Conservation (phyloP, 371 early-diverging fungal species). For the Mycotypha africana region DNA sequence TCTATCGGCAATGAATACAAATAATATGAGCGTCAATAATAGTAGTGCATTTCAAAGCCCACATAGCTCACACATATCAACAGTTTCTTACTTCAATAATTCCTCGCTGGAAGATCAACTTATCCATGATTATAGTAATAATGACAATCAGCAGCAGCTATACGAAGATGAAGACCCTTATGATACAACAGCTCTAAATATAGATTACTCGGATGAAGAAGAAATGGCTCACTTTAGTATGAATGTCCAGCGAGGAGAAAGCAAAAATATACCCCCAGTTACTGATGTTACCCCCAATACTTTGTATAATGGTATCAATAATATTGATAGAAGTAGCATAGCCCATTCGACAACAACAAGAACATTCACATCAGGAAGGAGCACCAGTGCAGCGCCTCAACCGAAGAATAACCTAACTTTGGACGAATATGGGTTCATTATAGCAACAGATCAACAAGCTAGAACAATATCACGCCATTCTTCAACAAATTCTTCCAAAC, state of each 20-base stretch:
- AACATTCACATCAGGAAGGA: too few relatives aligned
- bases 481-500: too few relatives aligned
- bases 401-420: conserved; percentile 18
- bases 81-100: too few relatives aligned
- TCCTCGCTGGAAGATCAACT: too few relatives aligned
- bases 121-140: background rate
- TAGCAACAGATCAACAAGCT: conserved; percentile 10
- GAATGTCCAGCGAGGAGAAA: background rate
- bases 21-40: conserved; percentile 1
- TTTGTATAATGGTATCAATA: background rate
- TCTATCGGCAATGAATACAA: background rate
- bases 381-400: background rate
- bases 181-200: conserved; percentile 36
- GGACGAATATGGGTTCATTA: conserved; percentile 58
- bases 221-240: background rate
- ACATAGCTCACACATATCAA: too few relatives aligned
- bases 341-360: too few relatives aligned
- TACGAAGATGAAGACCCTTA: conserved; percentile 11
- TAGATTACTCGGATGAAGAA: conserved; percentile 41
- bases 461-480: too few relatives aligned
- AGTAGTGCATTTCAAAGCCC: too few relatives aligned
- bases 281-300: background rate
- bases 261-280: background rate
- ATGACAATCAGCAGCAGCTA: too few relatives aligned
- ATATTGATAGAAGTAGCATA: background rate